Evolutionary conservation across 192 early-diverging fungal species (phyloP), one percentile per base, ranked within the genome.

Genomic region (Phycomyces nitens): DNA sequence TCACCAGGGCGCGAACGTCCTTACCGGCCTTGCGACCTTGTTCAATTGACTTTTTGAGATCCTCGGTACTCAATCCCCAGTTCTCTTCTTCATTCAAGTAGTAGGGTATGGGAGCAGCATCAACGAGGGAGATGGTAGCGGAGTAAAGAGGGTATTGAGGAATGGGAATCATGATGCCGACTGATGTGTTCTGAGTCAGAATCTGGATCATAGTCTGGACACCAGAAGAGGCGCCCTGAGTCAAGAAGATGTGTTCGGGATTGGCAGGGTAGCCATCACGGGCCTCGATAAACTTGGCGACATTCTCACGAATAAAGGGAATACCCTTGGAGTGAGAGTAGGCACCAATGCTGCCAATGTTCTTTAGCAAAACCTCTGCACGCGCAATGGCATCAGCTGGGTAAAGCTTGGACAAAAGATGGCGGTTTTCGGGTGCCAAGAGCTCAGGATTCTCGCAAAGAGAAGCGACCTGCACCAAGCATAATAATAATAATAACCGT

Each of bases 121-220:
- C 80, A 67, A 91, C 84, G 20, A 95, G 82, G 1, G 91, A 84
- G 51, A 99, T 80, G 0, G 93, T 89, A 26, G 95, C 97, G 11
- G 92, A 92, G 82, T 99, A 99, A 26, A 99, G 86, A 54, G 97
- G 97, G 70, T 99, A 99, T 72, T 99, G 97, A 39, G 97, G 97
- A 56, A 99, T 95, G 22, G 97, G 97, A 66, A 98, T 98, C 95
- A 99, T 94, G 70, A 99, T 91, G 29, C 97, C 97, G 43, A 94
- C 88, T 24, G 90, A 80, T 34, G 68, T 63, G 72, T 91, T 70
- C 41, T 88, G 79, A 38, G 94, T 90, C 21, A 97, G 72, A 65
- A 91, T 83, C 71, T 99, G 92, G 21, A 99, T 81, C 49, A 96
- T 84, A 1, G 84, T 81, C 79, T 99, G 95, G 16, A 99, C 93